Evolutionary conservation across 1,284 basidiomycete genomes (phyloP), one percentile per base, ranked within the genome.

Genomic region (Tausonia pullulans): DNA sequence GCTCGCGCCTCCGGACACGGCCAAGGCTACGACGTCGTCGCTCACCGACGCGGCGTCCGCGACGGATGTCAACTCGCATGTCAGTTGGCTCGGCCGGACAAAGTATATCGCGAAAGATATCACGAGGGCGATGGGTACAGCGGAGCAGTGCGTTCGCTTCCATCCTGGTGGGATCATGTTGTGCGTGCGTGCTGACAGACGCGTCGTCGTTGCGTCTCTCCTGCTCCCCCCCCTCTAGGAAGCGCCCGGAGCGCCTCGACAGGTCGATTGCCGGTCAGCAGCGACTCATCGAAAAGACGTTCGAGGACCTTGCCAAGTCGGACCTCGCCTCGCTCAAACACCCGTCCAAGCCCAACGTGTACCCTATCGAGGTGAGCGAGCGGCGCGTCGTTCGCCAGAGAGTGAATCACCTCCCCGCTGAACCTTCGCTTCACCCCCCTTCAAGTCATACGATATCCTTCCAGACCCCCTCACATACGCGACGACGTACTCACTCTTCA

Each of bases 381-480:
- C 27, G 27, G 27, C 27, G 27, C 27, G 27, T 27, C 27, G 27
- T 27, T 27, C 27, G 27, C 27, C 27, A 27, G 27, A 27, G 27
- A 27, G 27, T 27, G 27, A 27, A 27, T 27, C 43, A 8, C 57
- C 4, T 49, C 44, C 8, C 13, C 9, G 51, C 51, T 16, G 11
- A 52, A 52, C 11, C 11, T 3, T 7, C 16, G 11, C 16, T 52
- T 11, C 54, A 41, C 8, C 27, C 27, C 27, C 27, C 10, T 56
- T 56, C 56, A 69, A 70, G 74, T 70, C 85, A 4, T 95, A 86
- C 75, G 87, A 93, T 70, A 79, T 96, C 64, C 80, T 94, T 41
- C 93, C 93, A 0, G 91, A 96, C 72, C 81, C 82, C 3, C 86
- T 89, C 62, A 85, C 90, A 41, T 96, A 90, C 89, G 83, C 87